Evolutionary conservation across 2,329 filamentous ascomycete genomes (phyloP).

Genomic region (Diaporthe caulivora): DNA sequence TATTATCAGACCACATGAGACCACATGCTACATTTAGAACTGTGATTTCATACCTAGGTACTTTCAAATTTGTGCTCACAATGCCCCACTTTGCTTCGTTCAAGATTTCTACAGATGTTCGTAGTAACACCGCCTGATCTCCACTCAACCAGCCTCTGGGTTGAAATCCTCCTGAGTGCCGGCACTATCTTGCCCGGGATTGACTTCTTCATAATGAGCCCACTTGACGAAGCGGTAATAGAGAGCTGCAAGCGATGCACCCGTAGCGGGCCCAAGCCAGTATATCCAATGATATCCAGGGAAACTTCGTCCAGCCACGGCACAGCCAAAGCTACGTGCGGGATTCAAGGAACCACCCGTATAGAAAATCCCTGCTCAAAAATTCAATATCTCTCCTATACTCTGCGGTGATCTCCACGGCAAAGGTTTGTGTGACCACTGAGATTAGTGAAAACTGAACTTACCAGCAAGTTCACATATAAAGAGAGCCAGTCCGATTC

Average conservation of each 20-base stretch:
- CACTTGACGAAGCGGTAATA: conserved; percentile 15
- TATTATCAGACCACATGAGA: too few relatives aligned
- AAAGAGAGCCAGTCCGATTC: not conserved
- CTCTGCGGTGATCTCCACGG: not conserved
- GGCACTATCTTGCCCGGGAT: conserved; percentile 2
- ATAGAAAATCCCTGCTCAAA: not conserved
- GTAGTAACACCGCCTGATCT: too few relatives aligned
- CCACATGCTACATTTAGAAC: too few relatives aligned
- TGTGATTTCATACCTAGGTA: too few relatives aligned
- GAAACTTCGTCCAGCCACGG: not conserved
- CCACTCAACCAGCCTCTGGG: not conserved
- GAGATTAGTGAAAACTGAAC: not conserved
- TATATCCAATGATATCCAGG: conserved; percentile 13
- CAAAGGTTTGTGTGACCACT: accelerated
- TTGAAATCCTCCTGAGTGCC: not conserved
- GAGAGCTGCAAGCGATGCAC: not conserved
- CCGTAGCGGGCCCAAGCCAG: not conserved
- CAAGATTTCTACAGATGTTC: too few relatives aligned
- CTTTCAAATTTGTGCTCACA: too few relatives aligned
- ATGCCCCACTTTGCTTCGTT: too few relatives aligned
- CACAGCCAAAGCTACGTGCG: conserved; percentile 11
- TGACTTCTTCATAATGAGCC: conserved; percentile 16
- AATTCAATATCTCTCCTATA: not conserved
- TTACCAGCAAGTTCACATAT: conserved; percentile 3
- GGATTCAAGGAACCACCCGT: conserved; percentile 11